Base-by-base conservation (phyloP, 208 protist species). In the Trypanosomatidae sp. region DNA sequence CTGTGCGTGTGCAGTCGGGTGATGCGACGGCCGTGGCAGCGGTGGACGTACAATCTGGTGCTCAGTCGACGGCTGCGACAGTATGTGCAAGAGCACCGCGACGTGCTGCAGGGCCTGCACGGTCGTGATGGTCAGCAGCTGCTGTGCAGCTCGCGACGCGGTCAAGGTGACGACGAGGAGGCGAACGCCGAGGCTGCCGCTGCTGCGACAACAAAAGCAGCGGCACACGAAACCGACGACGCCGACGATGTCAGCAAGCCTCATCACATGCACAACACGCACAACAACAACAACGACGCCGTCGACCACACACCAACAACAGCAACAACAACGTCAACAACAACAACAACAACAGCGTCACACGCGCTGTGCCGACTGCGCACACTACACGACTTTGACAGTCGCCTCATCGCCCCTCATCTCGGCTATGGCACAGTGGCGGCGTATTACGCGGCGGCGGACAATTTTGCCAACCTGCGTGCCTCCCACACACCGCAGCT, bases 1-100 rank as follows among this genome's bases (percentile, higher is more conserved):
- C 23, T 76, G 10, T 30, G 50, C 39, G 58, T 58, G 33, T 41
- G 47, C n/a, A 53, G 59, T 21, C 26, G 15, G 5, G 24, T 56
- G 8, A 49, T 74, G 55, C 33, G 57, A 4, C 3, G 35, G 26
- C 52, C 33, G 2, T 15, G 65, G 23, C 45, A 42, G 6, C 10
- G 22, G 3, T 10, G 43, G 5, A 37, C 66, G 5, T 85, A 85
- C 57, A 19, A 33, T 11, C 19, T 40, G 6, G 3, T 7, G 33
- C 33, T 78, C 13, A 46, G 46, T 15, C 35, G 47, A 2, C 53
- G 53, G n/a, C 53, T 79, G n/a, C 27, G n/a, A 8, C 5, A 0
- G 25, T 84, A 76, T 62, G 66, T 60, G 28, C 18, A 62, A 15
- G 56, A 56, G 7, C 69, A 84, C 51, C 63, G 66, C 56, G 35